Evolutionary conservation across 2,329 filamentous ascomycete species (phyloP), one percentile per base, ranked within the genome.

Genomic region (Colletotrichum falcatum): DNA sequence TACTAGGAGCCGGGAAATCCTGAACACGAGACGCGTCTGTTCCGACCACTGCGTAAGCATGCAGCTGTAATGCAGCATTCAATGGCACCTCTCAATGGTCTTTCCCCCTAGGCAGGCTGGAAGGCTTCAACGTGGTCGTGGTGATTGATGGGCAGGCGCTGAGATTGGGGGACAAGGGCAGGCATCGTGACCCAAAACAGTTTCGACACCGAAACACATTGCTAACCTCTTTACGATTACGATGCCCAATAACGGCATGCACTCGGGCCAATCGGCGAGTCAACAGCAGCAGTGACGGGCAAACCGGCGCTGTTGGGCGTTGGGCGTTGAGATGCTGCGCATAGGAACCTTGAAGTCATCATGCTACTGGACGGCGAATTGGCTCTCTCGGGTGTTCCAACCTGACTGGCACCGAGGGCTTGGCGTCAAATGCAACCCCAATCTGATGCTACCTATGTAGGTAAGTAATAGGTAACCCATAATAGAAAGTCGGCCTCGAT

Each of bases 301-400:
- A 28, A 20, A 8, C 42, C 42, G n/a, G 44, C 14, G 33, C n/a
- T 30, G 46, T 49, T 49, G 58, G 44, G n/a, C 58, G 30, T 37
- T 48, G 30, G 46, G 42, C 58, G 30, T 48, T 61, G 58, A 28
- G 42, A 33, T 18, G 46, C 51, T 62, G 60, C 42, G 55, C 56
- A 66, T 53, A 53, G 49, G 48, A 66, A 66, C 55, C 56, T 66
- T 66, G 55, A 49, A 66, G 54, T 39, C 48, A 39, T 48, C 49
- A 30, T 48, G 16, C 58, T 49, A 63, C 53, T 20, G 56, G 62
- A 66, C 35, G 49, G 33, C 42, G 48, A 20, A 30, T 56, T 42
- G 60, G 33, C 20, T 60, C 61, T 69, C 56, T 51, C 63, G 66
- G 55, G 49, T 56, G 49, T 66, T 66, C 42, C 56, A 66, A 39